A percentile compares a stretch with the other conserved stretches of the same genome.
These are phyloP conservation scores for Solioccasus polychromus DNA, from an alignment of 768 basidiomycete genomes.

Conservation along the genomic window DNA sequence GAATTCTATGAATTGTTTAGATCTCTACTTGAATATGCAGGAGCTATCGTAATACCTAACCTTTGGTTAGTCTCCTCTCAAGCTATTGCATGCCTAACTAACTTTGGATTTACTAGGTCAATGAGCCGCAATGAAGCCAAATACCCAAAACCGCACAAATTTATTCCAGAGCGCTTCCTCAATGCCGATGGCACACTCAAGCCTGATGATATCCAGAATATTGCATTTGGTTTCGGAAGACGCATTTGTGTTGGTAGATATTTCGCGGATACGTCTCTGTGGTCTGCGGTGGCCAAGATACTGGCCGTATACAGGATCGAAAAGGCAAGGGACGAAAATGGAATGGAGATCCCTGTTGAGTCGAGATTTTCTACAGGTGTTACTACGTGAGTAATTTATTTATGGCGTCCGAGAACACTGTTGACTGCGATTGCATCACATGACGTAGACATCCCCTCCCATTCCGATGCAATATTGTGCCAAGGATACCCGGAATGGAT, in stretches of 20 bases:
- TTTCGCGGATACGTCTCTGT: constrained; percentile 24
- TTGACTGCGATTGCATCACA: background rate
- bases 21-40: constrained; percentile 4
- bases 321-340: constrained; percentile 17
- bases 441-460: constrained; percentile 14
- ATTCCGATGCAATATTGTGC: constrained; percentile 13
- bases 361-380: constrained; percentile 2
- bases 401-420: no score
- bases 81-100: no score
- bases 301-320: constrained; percentile 17
- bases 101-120: constrained; percentile 13
- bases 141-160: constrained; percentile 37
- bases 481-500: constrained; percentile 9
- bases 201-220: constrained; percentile 1
- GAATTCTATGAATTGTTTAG: background rate
- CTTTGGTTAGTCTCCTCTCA: constrained; percentile 14
- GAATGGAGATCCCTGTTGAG: constrained; percentile 20
- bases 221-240: constrained; percentile 29
- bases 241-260: constrained; percentile 30
- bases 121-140: constrained; percentile 27
- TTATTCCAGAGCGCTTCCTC: constrained; percentile 41
- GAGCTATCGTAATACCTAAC: constrained; percentile 16
- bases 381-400: constrained; percentile 10
- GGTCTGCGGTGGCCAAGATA: constrained; percentile 20
- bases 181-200: constrained; percentile 22